A percentile compares a stretch with the other conserved stretches of the same genome.
Evolutionary conservation across 257 asterid genomes (phyloP).

Genomic region (Solanum tacnaense): DNA sequence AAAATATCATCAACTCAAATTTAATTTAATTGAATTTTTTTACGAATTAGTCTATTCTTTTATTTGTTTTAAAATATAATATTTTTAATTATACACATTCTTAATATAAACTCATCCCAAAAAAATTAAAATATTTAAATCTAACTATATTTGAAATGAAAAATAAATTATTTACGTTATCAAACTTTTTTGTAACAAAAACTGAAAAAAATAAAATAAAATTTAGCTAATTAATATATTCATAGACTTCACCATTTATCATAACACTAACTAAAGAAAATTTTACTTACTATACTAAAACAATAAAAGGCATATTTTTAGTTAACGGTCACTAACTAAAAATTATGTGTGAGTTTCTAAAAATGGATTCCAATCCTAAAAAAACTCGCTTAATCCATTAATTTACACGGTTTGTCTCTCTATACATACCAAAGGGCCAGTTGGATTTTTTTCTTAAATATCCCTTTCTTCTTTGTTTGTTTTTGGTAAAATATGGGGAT

Average conservation of each 20-base stretch:
- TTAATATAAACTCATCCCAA: too few species aligned
- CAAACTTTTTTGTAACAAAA: background rate
- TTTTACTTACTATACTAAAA: background rate
- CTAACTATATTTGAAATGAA: too few species aligned
- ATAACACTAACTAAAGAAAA: background rate
- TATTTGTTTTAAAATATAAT: background rate
- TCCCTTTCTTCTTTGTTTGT: background rate
- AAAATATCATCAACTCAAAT: too few species aligned
- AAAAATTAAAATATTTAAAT: too few species aligned
- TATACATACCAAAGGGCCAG: too few species aligned
- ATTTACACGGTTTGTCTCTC: background rate
- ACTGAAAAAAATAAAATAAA: fast-evolving
- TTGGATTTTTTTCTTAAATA: too few species aligned
- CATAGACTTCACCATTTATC: too few species aligned
- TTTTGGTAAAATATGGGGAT: background rate
- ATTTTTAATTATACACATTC: background rate
- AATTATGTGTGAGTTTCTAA: background rate
- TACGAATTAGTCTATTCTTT: too few species aligned
- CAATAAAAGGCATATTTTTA: background rate
- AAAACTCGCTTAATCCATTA: too few species aligned
- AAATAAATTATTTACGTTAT: too few species aligned
- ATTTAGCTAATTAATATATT: too few species aligned
- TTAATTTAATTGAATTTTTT: too few species aligned
- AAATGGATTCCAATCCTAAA: background rate
- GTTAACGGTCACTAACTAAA: background rate